Conservation (phyloP, 805 yeast species). For the Hanseniaspora lachancei region DNA sequence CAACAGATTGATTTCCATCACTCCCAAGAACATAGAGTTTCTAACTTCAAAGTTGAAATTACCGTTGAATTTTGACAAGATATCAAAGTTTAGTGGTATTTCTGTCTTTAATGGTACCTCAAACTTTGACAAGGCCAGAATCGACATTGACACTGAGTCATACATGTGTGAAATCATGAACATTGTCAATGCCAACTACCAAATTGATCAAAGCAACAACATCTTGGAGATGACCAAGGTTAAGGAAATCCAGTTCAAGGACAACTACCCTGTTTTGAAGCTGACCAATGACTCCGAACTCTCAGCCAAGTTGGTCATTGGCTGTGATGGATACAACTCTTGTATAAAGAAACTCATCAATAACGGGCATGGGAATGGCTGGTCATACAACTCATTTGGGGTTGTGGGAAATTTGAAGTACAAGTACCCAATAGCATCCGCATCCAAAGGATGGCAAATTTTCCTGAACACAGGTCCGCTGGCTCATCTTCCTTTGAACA, state of each 20-base stretch:
- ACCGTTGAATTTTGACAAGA: constrained; percentile 57
- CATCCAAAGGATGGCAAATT: constrained; percentile 72
- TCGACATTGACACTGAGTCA: constrained; percentile 50
- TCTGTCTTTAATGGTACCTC: constrained; percentile 76
- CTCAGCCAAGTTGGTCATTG: constrained; percentile 66
- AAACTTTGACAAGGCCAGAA: constrained; percentile 42
- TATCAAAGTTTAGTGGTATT: constrained; percentile 68
- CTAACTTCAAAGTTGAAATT: constrained; percentile 64
- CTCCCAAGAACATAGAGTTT: constrained; percentile 63
- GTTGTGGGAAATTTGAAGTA: constrained; percentile 80
- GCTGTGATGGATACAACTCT: constrained; percentile 92
- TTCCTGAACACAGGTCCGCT: constrained; percentile 85
- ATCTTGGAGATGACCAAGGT: constrained; percentile 47
- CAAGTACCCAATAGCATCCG: constrained; percentile 40
- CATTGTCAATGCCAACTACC: constrained; percentile 34
- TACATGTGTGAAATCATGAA: constrained; percentile 84
- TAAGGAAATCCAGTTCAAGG: constrained; percentile 31
- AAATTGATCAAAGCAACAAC: constrained; percentile 15
- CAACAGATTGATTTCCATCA: constrained; percentile 74
- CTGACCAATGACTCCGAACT: constrained; percentile 39
- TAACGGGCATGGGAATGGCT: constrained; percentile 68
- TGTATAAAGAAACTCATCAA: constrained; percentile 76
- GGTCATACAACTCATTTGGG: constrained; percentile 81
- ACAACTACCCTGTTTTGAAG: constrained; percentile 33
- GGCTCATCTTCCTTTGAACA: constrained; percentile 77